Evolutionary conservation across 352 stramenopile species (phyloP), one percentile per base, ranked within the genome.

Genomic region (Phytophthora citrophthora): DNA sequence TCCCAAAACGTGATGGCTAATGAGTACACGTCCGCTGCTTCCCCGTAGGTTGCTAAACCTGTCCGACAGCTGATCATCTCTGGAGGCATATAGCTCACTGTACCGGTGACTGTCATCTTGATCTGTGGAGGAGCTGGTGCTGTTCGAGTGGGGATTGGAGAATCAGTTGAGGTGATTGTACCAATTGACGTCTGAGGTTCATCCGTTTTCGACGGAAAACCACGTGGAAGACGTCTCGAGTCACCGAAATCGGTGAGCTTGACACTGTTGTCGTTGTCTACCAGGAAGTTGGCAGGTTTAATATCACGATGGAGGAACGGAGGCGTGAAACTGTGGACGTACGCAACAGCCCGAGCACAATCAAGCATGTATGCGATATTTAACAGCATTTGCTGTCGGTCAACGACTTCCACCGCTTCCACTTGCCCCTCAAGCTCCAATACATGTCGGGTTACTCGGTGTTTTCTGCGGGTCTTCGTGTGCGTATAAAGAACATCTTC

Each of bases 1-100:
- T 93, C 83, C 85, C 86, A 94, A 32, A 93, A 75, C 2, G 82
- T 91, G 45, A 93, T 83, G 26, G 53, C 85, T 27, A 94, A 56
- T 5, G 77, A 84, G 58, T 91, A 94, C 4, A 94, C 68, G 29
- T 94, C 86, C 0, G 86, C 83, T 18, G 77, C 74, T 61, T 91
- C 76, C 1, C 70, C 80, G 52, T 94, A 94, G 0, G 54, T 64
- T 0, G 76, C 77, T 23, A 83, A 18, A 5, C 81, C 81, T 20
- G 68, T 73, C 23, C 76, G 61, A 27, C 78, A 68, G 20, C 59
- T 59, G 54, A 94, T 87, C 68, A 94, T 70, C 54, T 94, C 85
- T 1, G 85, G 85, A 15, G 85, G 70, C 83, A 94, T 93, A 68
- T 90, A 92, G 54, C 75, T 68, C 23, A 91, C 78, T 2, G 86